A percentile compares a stretch with the other conserved stretches of the same genome.
phyloP scores from a whole-genome alignment of 768 basidiomycete genomes.

The Pleurotus tuoliensis region DNA sequence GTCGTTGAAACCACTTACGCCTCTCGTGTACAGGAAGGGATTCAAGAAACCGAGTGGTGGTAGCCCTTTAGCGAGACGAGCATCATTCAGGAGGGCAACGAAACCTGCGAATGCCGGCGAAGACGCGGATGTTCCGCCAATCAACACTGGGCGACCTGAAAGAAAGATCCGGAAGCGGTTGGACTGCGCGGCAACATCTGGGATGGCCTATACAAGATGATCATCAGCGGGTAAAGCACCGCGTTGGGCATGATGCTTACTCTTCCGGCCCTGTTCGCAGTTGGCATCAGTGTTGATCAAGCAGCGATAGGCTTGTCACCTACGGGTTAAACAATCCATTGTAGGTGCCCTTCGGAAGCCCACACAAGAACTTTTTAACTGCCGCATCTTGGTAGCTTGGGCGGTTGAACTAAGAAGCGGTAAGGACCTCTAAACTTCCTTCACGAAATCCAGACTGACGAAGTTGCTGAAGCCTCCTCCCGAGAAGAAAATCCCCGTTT shows the following conservation, averaged over 20 bases:
- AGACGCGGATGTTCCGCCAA: slow-evolving; percentile 64
- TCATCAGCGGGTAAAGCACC: neutral
- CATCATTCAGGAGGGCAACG: slow-evolving; percentile 64
- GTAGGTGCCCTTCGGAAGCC: slow-evolving; percentile 45
- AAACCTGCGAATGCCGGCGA: slow-evolving; percentile 63
- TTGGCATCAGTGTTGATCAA: neutral
- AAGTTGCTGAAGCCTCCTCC: slow-evolving; percentile 75
- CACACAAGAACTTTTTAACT: slow-evolving; percentile 40
- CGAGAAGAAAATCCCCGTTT: slow-evolving; percentile 57
- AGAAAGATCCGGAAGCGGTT: slow-evolving; percentile 44
- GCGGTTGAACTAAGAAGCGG: neutral
- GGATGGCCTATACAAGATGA: slow-evolving; percentile 38
- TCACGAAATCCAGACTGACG: slow-evolving; percentile 23
- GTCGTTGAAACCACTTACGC: slow-evolving; percentile 45
- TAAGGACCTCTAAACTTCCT: neutral
- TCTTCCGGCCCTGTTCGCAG: slow-evolving; percentile 41
- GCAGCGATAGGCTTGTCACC: slow-evolving; percentile 16
- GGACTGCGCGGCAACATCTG: slow-evolving; percentile 56
- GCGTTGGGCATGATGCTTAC: slow-evolving; percentile 27
- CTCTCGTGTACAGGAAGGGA: slow-evolving; percentile 51
- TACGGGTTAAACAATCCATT: slow-evolving; percentile 59
- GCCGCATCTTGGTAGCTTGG: slow-evolving; percentile 34
- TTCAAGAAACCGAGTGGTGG: slow-evolving; percentile 64
- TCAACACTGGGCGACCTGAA: slow-evolving; percentile 29
- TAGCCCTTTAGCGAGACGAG: slow-evolving; percentile 38